Evolutionary conservation across 2,329 filamentous ascomycete genomes (phyloP), one percentile per base, ranked within the genome.

Genomic region (Penicillium thymicola): DNA sequence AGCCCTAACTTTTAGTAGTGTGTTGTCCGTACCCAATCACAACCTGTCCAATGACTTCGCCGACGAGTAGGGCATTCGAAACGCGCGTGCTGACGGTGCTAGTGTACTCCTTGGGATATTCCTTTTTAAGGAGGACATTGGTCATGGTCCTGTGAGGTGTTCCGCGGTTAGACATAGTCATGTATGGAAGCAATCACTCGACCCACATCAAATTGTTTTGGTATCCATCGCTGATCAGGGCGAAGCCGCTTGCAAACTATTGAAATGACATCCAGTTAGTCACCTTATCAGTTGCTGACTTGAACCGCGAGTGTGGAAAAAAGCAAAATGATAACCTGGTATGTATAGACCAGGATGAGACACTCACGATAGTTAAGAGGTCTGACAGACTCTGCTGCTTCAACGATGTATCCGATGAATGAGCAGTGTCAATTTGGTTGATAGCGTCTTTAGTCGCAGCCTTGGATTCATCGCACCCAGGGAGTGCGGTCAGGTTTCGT

Each of bases 211-310:
- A 28, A 41, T 69, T 70, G 42, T 70, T 70, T 41, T 70, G 67
- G 41, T 69, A 70, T 45, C 68, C 68, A 66, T 70, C 68, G 7
- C 65, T 68, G 50, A 70, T 67, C 36, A 70, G 54, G 28, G 67
- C 67, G 45, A 69, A 68, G 25, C 67, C 67, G n/a, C 63, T 62
- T 21, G 66, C 65, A 30, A 68, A 67, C 67, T 69, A 53, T 30
- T 32, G 4, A 27, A 27, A 43, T 1, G 37, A 8, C 3, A 14
- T 34, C 18, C 21, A 14, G 14, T 21, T 46, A 7, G 18, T 46
- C 27, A 25, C 30, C 23, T 14, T n/a, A 10, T 25, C 14, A 25
- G 7, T 25, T 9, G 18, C 21, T 8, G n/a, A 5, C 5, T n/a
- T n/a, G 14, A 47, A 23, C 14, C 13, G 30, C 3, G 13, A 18